Base-by-base conservation (phyloP, 2,329 filamentous ascomycete species). In the Epichloe aotearoae region DNA sequence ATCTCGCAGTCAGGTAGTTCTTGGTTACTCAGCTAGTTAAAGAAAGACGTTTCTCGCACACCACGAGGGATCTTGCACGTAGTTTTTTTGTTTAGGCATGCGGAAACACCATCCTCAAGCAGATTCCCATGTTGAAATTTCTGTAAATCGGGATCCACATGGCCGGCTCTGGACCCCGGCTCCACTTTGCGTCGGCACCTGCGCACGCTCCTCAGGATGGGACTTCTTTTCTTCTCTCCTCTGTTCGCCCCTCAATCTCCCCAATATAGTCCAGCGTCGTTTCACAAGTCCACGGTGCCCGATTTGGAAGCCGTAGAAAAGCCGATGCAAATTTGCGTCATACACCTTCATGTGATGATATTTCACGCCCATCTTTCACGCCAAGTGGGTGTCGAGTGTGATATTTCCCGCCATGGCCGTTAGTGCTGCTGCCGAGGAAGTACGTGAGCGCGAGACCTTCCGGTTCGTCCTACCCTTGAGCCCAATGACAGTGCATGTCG, bases 371-470 rank as follows among this genome's bases (percentile, higher is more conserved):
- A 11, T 43, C 12, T 34, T 33, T 15, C 34, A 8, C 37, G 50
- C 41, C 46, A 43, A 45, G 34, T 45, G 14, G 20, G 40, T 37
- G 40, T 48, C 39, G 14, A 43, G 19, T 30, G 46, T 46, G 17
- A n/a, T 12, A 19, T 52, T 48, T 40, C 4, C 38, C 26, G 33
- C 26, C 50, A 52, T 52, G 50, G 40, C 41, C 30, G 34, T 17
- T 14, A 45, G 37, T 33, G 34, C 42, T 26, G 39, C 48, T 14
- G 41, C 46, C 34, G 50, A 52, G 46, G 50, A 49, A 49, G 36
- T 42, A 5, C 50, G 50, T 45, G 50, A 52, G 46, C 50, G 46
- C 23, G 50, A 52, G 41, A 52, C 50, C 6, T 52, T 44, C 38
- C 20, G 50, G 50, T 52, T 40, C 36, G 37, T 45, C 19, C 23